Evolutionary conservation across 2,329 filamentous ascomycete species (phyloP).

Genomic region (Botrytis squamosa): DNA sequence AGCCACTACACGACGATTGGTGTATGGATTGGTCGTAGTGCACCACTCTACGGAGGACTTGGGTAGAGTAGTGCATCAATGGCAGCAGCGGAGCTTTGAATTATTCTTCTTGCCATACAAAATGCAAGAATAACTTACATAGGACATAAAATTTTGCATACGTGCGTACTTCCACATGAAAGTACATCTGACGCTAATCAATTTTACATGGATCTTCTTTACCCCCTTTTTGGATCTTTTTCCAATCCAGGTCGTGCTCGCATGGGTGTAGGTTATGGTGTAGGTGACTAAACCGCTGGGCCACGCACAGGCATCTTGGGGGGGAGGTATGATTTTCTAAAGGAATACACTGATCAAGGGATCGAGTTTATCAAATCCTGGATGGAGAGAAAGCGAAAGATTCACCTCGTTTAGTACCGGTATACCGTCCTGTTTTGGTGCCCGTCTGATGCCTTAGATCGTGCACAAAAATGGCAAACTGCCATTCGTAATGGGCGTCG

Average conservation of each 20-base stretch:
- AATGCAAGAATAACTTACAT: not conserved
- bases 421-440: not conserved
- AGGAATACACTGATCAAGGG: slow-evolving; percentile 12
- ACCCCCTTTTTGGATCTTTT: slow-evolving; percentile 17
- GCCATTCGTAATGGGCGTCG: not conserved
- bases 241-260: slow-evolving; percentile 7
- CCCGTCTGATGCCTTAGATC: not conserved
- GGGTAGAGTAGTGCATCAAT: slow-evolving; percentile 3
- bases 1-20: slow-evolving; percentile 21
- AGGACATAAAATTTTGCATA: slow-evolving; percentile 2
- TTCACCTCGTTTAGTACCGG: not conserved
- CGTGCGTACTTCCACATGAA: not conserved
- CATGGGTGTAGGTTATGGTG: slow-evolving; percentile 14
- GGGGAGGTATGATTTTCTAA: not conserved
- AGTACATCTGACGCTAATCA: not conserved
- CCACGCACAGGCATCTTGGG: slow-evolving; percentile 11
- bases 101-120: not conserved
- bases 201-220: not conserved
- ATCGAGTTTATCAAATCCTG: slow-evolving; percentile 9
- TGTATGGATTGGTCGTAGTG: slow-evolving; percentile 19
- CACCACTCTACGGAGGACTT: not conserved
- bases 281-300: slow-evolving; percentile 14
- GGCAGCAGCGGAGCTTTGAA: not conserved
- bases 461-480: not conserved
- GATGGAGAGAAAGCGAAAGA: not conserved